Base-by-base conservation (phyloP, 208 protist species). In the Leptomonas seymouri region DNA sequence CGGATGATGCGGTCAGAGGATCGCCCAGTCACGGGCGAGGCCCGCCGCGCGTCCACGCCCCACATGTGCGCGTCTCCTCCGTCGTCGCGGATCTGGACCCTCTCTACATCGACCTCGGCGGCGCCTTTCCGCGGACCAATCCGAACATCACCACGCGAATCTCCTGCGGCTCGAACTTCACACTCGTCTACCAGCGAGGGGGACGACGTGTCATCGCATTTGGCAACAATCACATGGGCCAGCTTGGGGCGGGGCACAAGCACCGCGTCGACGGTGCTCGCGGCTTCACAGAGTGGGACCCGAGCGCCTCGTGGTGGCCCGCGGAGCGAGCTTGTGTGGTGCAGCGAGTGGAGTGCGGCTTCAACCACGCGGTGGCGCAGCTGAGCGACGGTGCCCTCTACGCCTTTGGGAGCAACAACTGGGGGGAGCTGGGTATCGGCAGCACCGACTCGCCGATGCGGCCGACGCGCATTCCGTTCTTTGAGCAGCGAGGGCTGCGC, bases 141-240 rank as follows among this genome's bases (percentile, higher is more conserved):
- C 18, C 67, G 41, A 30, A 58, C 59, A 50, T 58, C 21, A 16
- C 72, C 28, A 51, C 42, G 50, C 66, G 59, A 6, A 71, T 82
- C 15, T 59, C 61, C 18, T 93, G 87, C 67, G 87, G 87, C 48
- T 83, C 81, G 3, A 90, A 90, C 74, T 90, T 83, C 74, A 89
- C 71, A 20, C 48, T 93, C 20, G 69, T 89, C 45, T 93, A 93
- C 65, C 75, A 79, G 53, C 54, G 48, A 31, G 72, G 71, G 25
- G 67, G 78, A 44, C 82, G 81, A 25, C 84, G 84, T 7, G 87
- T 68, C 39, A 67, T 89, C 23, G 74, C 67, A 27, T 87, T 93
- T 67, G 87, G 87, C 56, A 89, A 87, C 64, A 93, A 93, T 55
- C 80, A 89, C 76, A 71, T 86, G 60, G 87, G 87, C 27, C 87